These are phyloP conservation scores for Cryptosporidium parvum DNA, from an alignment of 169 alveolate species.

Conservation along the genomic window DNA sequence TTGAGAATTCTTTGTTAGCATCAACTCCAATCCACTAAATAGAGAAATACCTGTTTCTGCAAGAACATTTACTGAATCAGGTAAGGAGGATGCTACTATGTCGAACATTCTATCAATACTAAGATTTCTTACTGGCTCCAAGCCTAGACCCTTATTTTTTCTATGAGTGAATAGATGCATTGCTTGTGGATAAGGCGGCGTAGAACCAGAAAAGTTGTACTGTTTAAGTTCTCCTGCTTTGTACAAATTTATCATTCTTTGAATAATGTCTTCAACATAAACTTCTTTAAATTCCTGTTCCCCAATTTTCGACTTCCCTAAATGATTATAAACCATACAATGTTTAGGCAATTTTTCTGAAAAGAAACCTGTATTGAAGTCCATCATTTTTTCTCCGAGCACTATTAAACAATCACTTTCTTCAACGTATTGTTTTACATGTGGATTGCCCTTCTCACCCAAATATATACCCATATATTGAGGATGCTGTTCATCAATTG, in stretches of 20 bases:
- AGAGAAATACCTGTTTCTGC: constrained; percentile 80
- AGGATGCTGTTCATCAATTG: constrained; percentile 77
- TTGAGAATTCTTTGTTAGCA: constrained; percentile 76
- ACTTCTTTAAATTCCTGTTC: constrained; percentile 46
- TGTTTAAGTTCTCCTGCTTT: constrained; percentile 47
- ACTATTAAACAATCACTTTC: constrained; percentile 79
- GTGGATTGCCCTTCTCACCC: constrained; percentile 74
- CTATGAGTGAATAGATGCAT: constrained; percentile 57
- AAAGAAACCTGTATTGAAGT: constrained; percentile 81
- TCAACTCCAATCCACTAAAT: constrained; percentile 75
- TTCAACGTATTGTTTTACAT: constrained; percentile 72
- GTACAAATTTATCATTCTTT: constrained; percentile 28
- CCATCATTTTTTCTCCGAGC: constrained; percentile 80
- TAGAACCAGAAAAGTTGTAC: constrained; percentile 26
- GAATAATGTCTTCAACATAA: constrained; percentile 64
- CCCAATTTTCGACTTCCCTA: constrained; percentile 53
- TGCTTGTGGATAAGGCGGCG: constrained; percentile 76
- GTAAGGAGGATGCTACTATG: constrained; percentile 74
- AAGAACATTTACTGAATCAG: constrained; percentile 71
- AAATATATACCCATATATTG: constrained; percentile 78
- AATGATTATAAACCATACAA: constrained; percentile 28
- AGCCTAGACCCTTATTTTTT: constrained; percentile 36
- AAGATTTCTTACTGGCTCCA: constrained; percentile 44
- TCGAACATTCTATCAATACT: constrained; percentile 77
- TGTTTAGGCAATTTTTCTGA: constrained; percentile 59